Evolutionary conservation across 495 filamentous ascomycete genomes (phyloP).

Genomic region (Penicillium longicatenatum): DNA sequence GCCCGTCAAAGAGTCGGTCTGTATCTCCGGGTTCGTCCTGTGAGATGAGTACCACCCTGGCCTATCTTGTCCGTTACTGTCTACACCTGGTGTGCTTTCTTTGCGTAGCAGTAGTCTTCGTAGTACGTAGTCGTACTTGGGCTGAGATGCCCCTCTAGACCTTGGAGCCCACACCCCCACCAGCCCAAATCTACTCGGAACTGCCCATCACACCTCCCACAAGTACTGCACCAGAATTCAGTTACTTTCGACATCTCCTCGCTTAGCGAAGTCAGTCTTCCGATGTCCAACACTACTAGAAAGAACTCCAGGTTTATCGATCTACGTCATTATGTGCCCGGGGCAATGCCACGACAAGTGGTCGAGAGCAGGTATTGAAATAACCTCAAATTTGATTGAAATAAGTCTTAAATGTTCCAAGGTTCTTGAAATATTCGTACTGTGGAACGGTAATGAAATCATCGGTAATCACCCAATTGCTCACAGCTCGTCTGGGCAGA

Average conservation of each 20-base stretch:
- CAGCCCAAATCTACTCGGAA: background rate
- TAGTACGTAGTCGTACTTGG: constrained; percentile 11
- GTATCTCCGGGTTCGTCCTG: constrained; percentile 9
- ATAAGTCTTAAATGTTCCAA: too few relatives aligned
- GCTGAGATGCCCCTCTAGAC: background rate
- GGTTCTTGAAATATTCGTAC: too few relatives aligned
- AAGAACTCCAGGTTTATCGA: background rate
- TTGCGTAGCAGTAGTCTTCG: constrained; percentile 24
- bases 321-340: background rate
- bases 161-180: background rate
- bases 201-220: background rate
- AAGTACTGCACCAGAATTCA: background rate
- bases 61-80: constrained; percentile 35
- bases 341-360: background rate
- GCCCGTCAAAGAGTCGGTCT: constrained; percentile 32
- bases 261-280: background rate
- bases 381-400: background rate
- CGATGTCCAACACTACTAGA: background rate
- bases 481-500: too few relatives aligned
- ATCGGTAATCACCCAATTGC: too few relatives aligned
- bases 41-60: constrained; percentile 22
- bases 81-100: constrained; percentile 25
- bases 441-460: too few relatives aligned
- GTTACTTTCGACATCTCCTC: background rate
- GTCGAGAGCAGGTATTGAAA: background rate